Percentiles rank a stretch among this genome's conserved stretches.
Conservation (phyloP, 169 alveolate species). For the Cryptosporidium baileyi region DNA sequence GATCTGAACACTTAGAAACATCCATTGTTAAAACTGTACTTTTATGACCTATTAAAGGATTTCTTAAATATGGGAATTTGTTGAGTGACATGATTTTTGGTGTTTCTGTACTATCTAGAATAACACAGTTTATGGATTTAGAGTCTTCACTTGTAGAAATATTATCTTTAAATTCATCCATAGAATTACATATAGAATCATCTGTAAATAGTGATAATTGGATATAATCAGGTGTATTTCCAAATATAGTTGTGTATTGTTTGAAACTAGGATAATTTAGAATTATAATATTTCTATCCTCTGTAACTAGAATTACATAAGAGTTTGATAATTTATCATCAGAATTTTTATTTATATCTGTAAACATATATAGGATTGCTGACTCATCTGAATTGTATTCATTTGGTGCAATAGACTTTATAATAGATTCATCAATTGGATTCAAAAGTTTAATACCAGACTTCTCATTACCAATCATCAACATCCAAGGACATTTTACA, state of each 20-base stretch:
- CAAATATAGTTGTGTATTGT: constrained; percentile 28
- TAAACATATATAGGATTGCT: constrained; percentile 29
- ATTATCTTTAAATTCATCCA: background rate
- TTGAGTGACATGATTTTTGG: constrained; percentile 41
- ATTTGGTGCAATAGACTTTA: background rate
- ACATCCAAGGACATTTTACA: constrained; percentile 55
- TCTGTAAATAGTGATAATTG: constrained; percentile 22
- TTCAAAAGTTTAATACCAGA: constrained; percentile 53
- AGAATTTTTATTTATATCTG: background rate
- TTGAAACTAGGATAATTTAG: constrained; percentile 17
- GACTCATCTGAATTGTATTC: constrained; percentile 11
- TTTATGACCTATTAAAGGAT: constrained; percentile 32
- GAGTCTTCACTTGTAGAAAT: background rate
- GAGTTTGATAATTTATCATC: background rate
- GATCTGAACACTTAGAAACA: constrained; percentile 70
- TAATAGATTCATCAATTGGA: background rate
- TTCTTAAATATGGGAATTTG: constrained; percentile 11
- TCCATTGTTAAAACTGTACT: constrained; percentile 57
- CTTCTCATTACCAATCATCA: constrained; percentile 44
- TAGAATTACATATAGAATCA: background rate
- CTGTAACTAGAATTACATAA: constrained; percentile 20
- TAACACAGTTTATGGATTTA: background rate
- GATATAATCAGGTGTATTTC: constrained; percentile 51
- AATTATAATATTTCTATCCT: constrained; percentile 46
- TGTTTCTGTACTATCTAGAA: constrained; percentile 53